Conservation (phyloP, 768 basidiomycete species). For the Naganishia vishniacii region DNA sequence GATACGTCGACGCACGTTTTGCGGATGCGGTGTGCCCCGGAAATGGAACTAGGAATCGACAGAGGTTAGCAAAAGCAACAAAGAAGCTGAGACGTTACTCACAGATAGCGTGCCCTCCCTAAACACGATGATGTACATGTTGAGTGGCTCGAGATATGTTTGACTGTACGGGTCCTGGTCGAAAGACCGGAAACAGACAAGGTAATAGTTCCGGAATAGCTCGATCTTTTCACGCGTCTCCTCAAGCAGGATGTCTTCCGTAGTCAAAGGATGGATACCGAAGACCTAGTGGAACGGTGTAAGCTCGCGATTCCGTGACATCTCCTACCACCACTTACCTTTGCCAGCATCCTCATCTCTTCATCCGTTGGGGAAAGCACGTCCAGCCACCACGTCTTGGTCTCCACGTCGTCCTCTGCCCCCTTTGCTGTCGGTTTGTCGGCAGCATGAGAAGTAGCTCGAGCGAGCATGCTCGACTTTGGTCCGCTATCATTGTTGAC, state of each 20-base stretch:
- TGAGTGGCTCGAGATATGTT: constrained; percentile 92
- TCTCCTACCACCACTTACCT: constrained; percentile 54
- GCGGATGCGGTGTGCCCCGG: constrained; percentile 91
- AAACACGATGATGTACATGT: constrained; percentile 99
- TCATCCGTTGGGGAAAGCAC: constrained; percentile 89
- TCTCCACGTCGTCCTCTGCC: constrained; percentile 57
- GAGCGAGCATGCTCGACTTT: constrained; percentile 37
- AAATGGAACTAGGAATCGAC: constrained; percentile 75
- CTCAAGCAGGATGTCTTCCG: constrained; percentile 99
- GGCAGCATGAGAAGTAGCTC: constrained; percentile 28
- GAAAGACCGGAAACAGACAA: constrained; percentile 98
- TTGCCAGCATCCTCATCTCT: constrained; percentile 94
- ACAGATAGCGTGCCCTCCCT: constrained; percentile 92
- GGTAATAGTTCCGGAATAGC: constrained; percentile 95
- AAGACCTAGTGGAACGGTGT: constrained; percentile 64
- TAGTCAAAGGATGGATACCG: constrained; percentile 92
- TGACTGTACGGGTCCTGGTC: constrained; percentile 98
- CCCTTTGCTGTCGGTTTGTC: background rate
- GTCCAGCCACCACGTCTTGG: constrained; percentile 95
- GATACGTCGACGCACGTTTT: constrained; percentile 94
- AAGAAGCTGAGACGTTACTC: constrained; percentile 42
- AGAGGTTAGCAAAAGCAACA: background rate
- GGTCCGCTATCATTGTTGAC: constrained; percentile 11
- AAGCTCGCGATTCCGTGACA: background rate
- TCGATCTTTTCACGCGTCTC: constrained; percentile 99